A percentile compares a stretch with the other conserved stretches of the same genome.
phyloP scores from a whole-genome alignment of 2,329 filamentous ascomycete species.

The Metarhizium brunneum region DNA sequence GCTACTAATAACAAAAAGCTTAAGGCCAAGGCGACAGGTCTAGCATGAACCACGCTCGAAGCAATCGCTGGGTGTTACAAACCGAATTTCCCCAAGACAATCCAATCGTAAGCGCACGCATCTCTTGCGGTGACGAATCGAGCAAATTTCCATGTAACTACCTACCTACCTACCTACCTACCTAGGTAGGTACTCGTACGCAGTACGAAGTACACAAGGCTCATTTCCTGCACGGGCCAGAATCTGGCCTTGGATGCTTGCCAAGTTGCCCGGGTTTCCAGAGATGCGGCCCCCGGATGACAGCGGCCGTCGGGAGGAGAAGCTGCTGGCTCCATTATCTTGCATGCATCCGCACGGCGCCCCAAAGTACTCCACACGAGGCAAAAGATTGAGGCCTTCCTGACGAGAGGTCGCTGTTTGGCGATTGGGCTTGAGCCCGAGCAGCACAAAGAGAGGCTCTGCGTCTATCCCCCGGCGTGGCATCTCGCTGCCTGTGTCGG shows the following conservation, averaged over 20 bases:
- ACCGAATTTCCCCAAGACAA: background rate
- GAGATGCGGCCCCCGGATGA: background rate
- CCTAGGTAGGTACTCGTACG: no score
- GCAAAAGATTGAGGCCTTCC: no score
- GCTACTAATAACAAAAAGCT: background rate
- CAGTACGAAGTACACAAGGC: background rate
- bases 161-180: no score
- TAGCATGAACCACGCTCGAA: background rate
- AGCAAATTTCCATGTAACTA: no score
- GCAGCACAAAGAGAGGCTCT: background rate
- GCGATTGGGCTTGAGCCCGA: no score
- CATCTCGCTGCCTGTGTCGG: background rate
- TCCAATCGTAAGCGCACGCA: background rate
- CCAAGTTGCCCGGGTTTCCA: background rate
- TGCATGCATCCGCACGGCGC: background rate
- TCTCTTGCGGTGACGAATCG: background rate
- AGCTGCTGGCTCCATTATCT: background rate
- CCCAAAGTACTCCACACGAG: background rate
- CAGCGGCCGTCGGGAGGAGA: background rate
- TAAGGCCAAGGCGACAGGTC: background rate
- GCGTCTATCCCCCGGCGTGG: background rate
- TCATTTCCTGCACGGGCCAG: background rate
- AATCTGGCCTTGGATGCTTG: background rate
- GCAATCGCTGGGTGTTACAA: background rate
- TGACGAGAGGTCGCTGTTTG: no score